phyloP scores from a whole-genome alignment of 1,284 basidiomycete species.

The Cutaneotrichosporon sp. region DNA sequence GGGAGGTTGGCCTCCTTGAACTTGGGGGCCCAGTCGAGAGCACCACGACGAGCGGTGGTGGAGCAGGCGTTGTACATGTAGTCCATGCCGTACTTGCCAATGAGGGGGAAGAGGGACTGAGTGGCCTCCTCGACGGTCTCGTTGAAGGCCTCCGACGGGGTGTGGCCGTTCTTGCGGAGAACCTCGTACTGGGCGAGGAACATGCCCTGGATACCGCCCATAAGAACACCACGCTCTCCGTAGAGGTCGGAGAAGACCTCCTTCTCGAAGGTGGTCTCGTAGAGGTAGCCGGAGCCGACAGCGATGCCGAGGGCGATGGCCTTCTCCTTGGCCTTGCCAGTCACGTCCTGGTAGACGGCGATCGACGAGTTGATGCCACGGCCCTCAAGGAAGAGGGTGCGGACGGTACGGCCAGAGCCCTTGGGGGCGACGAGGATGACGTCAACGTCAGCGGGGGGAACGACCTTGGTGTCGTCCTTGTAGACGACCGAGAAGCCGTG shows the following conservation, averaged over 20 bases:
- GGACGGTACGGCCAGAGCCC: constrained; percentile 97
- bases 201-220: constrained; percentile 99
- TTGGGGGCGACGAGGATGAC: constrained; percentile 99
- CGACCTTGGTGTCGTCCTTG: constrained; percentile 93
- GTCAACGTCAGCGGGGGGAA: constrained; percentile 89
- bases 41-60: constrained; percentile 96
- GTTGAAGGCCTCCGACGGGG: constrained; percentile 96
- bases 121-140: constrained; percentile 99
- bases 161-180: constrained; percentile 96
- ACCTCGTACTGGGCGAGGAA: constrained; percentile 99
- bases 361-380: constrained; percentile 59
- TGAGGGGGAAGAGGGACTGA: constrained; percentile 94
- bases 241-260: constrained; percentile 99
- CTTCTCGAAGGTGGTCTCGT: constrained; percentile 98
- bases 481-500: constrained; percentile 99
- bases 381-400: constrained; percentile 99
- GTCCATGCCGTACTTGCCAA: constrained; percentile 97
- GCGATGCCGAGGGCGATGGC: constrained; percentile 91
- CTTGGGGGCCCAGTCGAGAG: constrained; percentile 98
- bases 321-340: constrained; percentile 96
- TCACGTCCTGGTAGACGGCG: constrained; percentile 69
- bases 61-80: constrained; percentile 99
- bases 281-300: constrained; percentile 77
- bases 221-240: constrained; percentile 99
- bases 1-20: constrained; percentile 87